phyloP scores from a whole-genome alignment of 805 yeast species.

The Diddensiella transvaalensis region DNA sequence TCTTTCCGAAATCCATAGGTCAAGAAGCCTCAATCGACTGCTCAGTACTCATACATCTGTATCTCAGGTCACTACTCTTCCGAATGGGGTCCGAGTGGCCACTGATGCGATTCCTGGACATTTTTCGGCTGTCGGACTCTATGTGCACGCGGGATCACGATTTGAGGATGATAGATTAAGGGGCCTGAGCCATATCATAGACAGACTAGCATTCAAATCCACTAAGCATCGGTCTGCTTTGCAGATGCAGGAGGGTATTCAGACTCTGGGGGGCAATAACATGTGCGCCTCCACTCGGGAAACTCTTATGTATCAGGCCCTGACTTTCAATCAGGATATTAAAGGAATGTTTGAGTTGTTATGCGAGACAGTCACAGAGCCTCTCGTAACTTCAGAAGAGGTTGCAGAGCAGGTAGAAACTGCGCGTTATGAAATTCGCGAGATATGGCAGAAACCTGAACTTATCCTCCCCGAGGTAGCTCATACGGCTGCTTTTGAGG shows the following conservation, averaged over 20 bases:
- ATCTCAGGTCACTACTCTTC: slow-evolving; percentile 40
- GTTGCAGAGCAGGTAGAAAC: slow-evolving; percentile 67
- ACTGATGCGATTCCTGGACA: slow-evolving; percentile 87
- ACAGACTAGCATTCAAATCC: slow-evolving; percentile 67
- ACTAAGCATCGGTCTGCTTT: slow-evolving; percentile 43
- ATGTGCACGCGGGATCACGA: slow-evolving; percentile 86
- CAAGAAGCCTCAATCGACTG: background rate
- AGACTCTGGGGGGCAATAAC: slow-evolving; percentile 86
- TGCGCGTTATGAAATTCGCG: slow-evolving; percentile 77
- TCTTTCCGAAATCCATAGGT: background rate
- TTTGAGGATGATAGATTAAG: slow-evolving; percentile 58
- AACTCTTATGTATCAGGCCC: slow-evolving; percentile 87
- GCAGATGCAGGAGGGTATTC: slow-evolving; percentile 71
- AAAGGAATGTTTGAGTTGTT: slow-evolving; percentile 73
- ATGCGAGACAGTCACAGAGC: slow-evolving; percentile 72
- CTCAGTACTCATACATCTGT: background rate
- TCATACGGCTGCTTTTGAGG: slow-evolving; percentile 75
- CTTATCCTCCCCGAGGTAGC: slow-evolving; percentile 83
- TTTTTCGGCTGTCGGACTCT: slow-evolving; percentile 86
- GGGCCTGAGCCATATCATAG: slow-evolving; percentile 82
- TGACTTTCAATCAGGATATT: slow-evolving; percentile 83
- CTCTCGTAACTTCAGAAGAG: slow-evolving; percentile 65
- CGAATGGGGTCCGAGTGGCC: slow-evolving; percentile 78
- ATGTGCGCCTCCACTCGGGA: slow-evolving; percentile 93
- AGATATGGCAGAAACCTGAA: slow-evolving; percentile 80